phyloP scores from a whole-genome alignment of 805 yeast genomes.

The Tetrapisispora namnaoensis region DNA sequence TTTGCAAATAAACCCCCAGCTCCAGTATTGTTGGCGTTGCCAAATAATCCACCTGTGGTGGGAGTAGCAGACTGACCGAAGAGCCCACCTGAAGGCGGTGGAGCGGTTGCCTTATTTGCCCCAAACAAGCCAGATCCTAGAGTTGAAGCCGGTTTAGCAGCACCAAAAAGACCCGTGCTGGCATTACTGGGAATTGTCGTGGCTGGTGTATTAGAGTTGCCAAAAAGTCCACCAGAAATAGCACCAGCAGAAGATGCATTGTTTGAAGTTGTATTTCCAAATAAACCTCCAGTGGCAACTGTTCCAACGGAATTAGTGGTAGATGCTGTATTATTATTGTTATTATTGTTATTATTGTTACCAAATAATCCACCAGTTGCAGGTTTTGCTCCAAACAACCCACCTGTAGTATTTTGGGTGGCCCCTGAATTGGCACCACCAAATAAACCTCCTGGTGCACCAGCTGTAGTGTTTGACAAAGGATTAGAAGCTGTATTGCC shows the following conservation, averaged over 20 bases:
- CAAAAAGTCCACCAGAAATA: constrained; percentile 6
- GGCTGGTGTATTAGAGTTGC: constrained; percentile 3
- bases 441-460: constrained; percentile 10
- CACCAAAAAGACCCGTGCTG: constrained; percentile 1
- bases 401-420: constrained; percentile 11
- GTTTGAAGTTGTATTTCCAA: constrained; percentile 4
- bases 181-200: neutral
- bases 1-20: constrained; percentile 17
- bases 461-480: neutral
- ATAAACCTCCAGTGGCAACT: constrained; percentile 3
- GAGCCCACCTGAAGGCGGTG: constrained; percentile 12
- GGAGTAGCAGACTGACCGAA: constrained; percentile 7
- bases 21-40: constrained; percentile 4
- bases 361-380: constrained; percentile 15
- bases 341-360: neutral
- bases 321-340: neutral
- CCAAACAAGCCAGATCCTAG: constrained; percentile 17
- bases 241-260: constrained; percentile 4
- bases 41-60: constrained; percentile 9
- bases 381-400: constrained; percentile 5
- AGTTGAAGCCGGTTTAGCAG: constrained; percentile 2
- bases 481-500: neutral
- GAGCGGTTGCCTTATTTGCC: neutral
- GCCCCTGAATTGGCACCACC: constrained; percentile 6
- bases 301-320: neutral